Conservation (phyloP, 2,329 filamentous ascomycete genomes). For the Diplodia corticola region DNA sequence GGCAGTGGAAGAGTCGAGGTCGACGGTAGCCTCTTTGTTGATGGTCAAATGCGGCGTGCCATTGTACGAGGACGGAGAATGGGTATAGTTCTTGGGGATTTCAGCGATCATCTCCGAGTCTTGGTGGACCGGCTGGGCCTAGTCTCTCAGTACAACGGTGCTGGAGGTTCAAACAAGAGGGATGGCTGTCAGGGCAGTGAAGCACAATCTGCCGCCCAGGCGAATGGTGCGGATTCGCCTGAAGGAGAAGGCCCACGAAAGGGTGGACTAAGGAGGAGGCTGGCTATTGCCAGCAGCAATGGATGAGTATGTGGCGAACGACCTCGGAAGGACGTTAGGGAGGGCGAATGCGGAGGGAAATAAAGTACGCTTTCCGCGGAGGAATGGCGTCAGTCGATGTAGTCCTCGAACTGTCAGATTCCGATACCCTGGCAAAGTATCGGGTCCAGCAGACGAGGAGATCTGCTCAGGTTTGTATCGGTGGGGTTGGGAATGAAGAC, state of each 20-base stretch:
- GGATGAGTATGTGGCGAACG: slow-evolving; percentile 50
- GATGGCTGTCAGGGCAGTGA: slow-evolving; percentile 54
- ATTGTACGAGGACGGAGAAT: slow-evolving; percentile 73
- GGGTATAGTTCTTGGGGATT: slow-evolving; percentile 77
- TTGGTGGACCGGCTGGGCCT: slow-evolving; percentile 7
- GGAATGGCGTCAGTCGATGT: slow-evolving; percentile 78
- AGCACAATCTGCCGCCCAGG: slow-evolving; percentile 98
- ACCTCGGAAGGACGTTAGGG: slow-evolving; percentile 80
- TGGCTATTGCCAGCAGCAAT: slow-evolving; percentile 87
- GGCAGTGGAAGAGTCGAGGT: slow-evolving; percentile 91
- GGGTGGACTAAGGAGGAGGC: slow-evolving; percentile 62
- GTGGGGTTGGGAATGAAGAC: slow-evolving; percentile 29
- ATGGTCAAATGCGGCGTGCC: slow-evolving; percentile 90
- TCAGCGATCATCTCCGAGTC: slow-evolving; percentile 76
- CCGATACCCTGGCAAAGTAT: slow-evolving; percentile 84
- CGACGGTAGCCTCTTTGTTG: slow-evolving; percentile 90
- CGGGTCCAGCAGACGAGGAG: slow-evolving; percentile 78
- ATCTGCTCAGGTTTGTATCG: slow-evolving; percentile 53
- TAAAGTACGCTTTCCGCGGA: slow-evolving; percentile 76
- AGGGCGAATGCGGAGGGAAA: slow-evolving; percentile 80
- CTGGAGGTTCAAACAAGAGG: not conserved
- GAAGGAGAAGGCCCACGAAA: slow-evolving; percentile 91
- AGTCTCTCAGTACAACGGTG: slow-evolving; percentile 2
- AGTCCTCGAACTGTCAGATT: slow-evolving; percentile 68
- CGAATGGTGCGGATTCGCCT: slow-evolving; percentile 87